These are phyloP conservation scores for Cladophialophora immunda DNA, from an alignment of 2,329 filamentous ascomycete genomes.

Conservation along the genomic window DNA sequence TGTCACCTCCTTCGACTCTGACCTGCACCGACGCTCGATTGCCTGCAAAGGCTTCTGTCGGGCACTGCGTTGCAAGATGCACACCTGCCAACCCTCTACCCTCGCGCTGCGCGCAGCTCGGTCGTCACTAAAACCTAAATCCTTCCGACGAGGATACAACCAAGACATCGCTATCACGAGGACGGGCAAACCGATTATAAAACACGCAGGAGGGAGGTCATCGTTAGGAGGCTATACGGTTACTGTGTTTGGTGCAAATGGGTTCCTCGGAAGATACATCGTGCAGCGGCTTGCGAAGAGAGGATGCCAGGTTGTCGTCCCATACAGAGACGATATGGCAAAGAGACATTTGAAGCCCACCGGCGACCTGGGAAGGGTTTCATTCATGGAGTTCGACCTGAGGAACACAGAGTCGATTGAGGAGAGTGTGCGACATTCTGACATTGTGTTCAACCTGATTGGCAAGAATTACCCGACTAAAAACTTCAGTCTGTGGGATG, in stretches of 20 bases:
- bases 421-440: conserved; percentile 94
- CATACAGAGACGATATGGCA: conserved; percentile 95
- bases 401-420: conserved; percentile 95
- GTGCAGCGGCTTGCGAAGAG: conserved; percentile 92
- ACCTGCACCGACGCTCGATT: background rate
- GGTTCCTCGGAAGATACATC: conserved; percentile 94
- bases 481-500: conserved; percentile 93
- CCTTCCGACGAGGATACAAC: conserved; percentile 54
- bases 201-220: conserved; percentile 87
- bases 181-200: conserved; percentile 94
- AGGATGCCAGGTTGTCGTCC: conserved; percentile 93
- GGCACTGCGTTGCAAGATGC: conserved; percentile 39
- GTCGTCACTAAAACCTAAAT: conserved; percentile 24
- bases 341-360: conserved; percentile 96
- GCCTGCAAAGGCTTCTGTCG: conserved; percentile 27
- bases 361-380: conserved; percentile 89
- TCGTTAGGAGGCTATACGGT: conserved; percentile 83
- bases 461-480: conserved; percentile 97
- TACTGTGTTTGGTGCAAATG: conserved; percentile 97
- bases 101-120: conserved; percentile 58
- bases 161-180: conserved; percentile 93
- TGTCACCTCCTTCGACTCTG: background rate
- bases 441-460: conserved; percentile 96
- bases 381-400: conserved; percentile 94
- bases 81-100: conserved; percentile 45